Evolutionary conservation across 805 yeast genomes (phyloP).

Genomic region (Saccharomycopsis sp.): DNA sequence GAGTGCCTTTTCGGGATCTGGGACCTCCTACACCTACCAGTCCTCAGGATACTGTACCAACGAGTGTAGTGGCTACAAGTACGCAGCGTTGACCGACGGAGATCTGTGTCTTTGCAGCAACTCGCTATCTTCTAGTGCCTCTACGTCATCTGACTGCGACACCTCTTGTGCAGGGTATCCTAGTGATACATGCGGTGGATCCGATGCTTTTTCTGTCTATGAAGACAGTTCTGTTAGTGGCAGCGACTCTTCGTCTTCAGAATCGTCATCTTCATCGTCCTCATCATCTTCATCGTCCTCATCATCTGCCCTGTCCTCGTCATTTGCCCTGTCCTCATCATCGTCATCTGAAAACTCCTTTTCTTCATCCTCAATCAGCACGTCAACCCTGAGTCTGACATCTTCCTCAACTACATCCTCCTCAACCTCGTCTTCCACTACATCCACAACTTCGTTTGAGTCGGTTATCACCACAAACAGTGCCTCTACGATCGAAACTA

Average conservation of each 20-base stretch:
- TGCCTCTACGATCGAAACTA: slow-evolving; percentile 14
- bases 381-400: background rate
- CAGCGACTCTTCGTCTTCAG: slow-evolving; percentile 21
- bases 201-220: slow-evolving; percentile 40
- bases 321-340: background rate
- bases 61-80: slow-evolving; percentile 31
- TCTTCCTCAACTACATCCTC: slow-evolving; percentile 4
- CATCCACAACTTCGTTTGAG: background rate
- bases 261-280: background rate
- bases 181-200: slow-evolving; percentile 58
- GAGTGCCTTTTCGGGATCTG: slow-evolving; percentile 26
- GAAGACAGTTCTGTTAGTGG: slow-evolving; percentile 26
- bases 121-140: slow-evolving; percentile 32
- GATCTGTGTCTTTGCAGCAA: slow-evolving; percentile 35
- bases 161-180: slow-evolving; percentile 57
- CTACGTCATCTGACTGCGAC: slow-evolving; percentile 33
- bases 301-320: background rate
- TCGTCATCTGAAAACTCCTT: slow-evolving; percentile 1
- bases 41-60: slow-evolving; percentile 50
- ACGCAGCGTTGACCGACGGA: slow-evolving; percentile 34
- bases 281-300: slow-evolving; percentile 8
- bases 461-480: slow-evolving; percentile 1
- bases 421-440: slow-evolving; percentile 1
- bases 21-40: slow-evolving; percentile 51
- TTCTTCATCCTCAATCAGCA: slow-evolving; percentile 3